These are phyloP conservation scores for Kitagawia praeruptora DNA, from an alignment of 129 eudicot genomes.

Conservation along the genomic window DNA sequence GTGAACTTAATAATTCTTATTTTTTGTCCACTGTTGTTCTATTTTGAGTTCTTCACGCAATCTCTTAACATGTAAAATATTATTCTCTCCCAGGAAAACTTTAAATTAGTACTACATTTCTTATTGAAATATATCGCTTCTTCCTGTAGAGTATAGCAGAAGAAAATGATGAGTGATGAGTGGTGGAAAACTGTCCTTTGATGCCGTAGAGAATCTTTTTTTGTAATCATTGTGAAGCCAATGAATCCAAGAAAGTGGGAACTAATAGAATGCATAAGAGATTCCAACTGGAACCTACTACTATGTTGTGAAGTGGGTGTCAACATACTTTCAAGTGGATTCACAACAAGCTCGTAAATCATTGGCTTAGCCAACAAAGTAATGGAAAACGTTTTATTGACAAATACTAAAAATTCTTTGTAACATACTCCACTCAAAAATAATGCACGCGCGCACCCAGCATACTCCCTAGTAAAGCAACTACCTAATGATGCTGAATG, in stretches of 20 bases:
- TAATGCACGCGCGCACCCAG: background rate
- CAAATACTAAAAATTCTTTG: no score
- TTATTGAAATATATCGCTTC: background rate
- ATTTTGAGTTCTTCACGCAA: background rate
- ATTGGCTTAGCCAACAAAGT: background rate
- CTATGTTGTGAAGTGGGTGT: background rate
- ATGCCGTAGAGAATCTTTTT: background rate
- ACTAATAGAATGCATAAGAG: background rate
- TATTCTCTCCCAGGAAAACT: background rate
- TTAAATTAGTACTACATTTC: background rate
- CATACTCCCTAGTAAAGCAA: background rate
- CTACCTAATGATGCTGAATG: background rate
- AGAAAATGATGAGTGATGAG: background rate
- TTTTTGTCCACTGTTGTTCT: no score
- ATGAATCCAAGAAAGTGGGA: background rate
- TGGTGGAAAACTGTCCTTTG: background rate
- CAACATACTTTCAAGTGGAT: conserved; percentile 4
- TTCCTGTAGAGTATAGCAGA: background rate
- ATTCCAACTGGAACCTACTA: background rate
- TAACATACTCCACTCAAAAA: background rate
- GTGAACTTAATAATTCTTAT: background rate
- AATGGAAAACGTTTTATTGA: background rate
- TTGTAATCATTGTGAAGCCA: background rate
- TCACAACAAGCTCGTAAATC: background rate
- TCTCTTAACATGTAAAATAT: background rate